Base-by-base conservation (phyloP, 352 stramenopile genomes). In the Poterioochromonas sp. region DNA sequence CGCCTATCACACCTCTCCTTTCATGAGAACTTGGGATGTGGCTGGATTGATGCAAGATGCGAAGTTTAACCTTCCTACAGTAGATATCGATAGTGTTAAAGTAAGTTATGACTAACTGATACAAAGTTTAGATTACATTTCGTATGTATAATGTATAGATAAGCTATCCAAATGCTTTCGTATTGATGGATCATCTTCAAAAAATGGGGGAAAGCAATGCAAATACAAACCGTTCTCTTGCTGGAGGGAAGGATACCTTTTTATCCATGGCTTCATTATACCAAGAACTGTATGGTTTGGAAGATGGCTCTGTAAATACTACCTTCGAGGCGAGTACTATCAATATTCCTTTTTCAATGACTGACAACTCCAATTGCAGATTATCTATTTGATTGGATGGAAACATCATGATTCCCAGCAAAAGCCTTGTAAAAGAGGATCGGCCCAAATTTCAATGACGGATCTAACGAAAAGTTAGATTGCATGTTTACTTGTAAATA, bases 361-460 rank as follows among this genome's bases (percentile, higher is more conserved):
- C 5, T 37, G 26, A 39, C 5, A 68, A 68, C 26, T 26, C 47
- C 47, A 26, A 26, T 68, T 32, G 26, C 26, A 68, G 58, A 26
- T 68, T 37, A 95, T 98, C 49, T 99, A 97, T 86, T 94, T 97
- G 78, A 98, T 99, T 84, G 95, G 94, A 58, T 99, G 94, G 94
- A 94, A 92, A 53, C 93, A 93, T 15, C 90, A 98, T 84, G 86
- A 90, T 34, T 96, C 90, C 41, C 94, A 99, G 84, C 94, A 91
- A 79, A 87, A 95, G 81, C 93, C 95, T 0, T 83, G 93, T 80
- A 85, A 85, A 68, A 87, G 90, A 8, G 91, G 90, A 29, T 87
- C 87, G 0, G 89, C 89, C 34, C 22, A 41, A 35, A 43, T 41
- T 18, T 80, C 54, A 39, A 20, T 80, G 41, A 80, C 64, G 35